Base-by-base conservation (phyloP, 495 filamentous ascomycete genomes). In the Pyrenula aspistea region DNA sequence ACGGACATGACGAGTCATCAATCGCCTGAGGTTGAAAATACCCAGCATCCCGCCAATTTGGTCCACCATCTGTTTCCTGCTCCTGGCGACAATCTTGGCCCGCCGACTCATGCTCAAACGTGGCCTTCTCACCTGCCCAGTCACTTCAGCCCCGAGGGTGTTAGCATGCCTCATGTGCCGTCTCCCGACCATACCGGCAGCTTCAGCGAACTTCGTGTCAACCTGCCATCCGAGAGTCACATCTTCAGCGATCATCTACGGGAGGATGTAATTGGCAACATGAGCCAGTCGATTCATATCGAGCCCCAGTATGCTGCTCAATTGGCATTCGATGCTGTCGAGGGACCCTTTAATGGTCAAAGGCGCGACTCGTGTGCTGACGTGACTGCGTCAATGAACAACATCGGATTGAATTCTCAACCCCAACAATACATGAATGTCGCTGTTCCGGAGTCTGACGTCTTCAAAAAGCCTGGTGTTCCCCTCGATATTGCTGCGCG, bases 401-500 rank as follows among this genome's bases (percentile, higher is more conserved):
- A 68, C 8, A 71, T 77, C 56, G 74, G 72, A 10, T 72, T 77
- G 53, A 64, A 70, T 53, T 62, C 65, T 12, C 63, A 66, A n/a
- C 59, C 68, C 49, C 57, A 62, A 25, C 60, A 63, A 48, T 63
- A 65, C 19, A 56, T 56, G 10, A 66, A 67, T 42, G 64, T 58
- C 22, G 54, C 61, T 19, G 65, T 67, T 4, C 31, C 31, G 8
- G 31, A 54, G 48, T 42, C 24, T 31, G 47, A 47, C 25, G 20
- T 56, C 21, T 74, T 66, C 71, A 71, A 72, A 50, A 71, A 72
- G 51, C 51, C 71, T 55, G 65, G 68, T 57, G 71, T 77, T 62
- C 69, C 77, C 56, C 66, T 76, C 55, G 77, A 81, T 54, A 63
- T 82, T 53, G 78, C 79, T 22, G 76, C 79, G 10, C 70, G 77